These are phyloP conservation scores for Starmerella bacillaris DNA, from an alignment of 805 yeast species.

Conservation along the genomic window DNA sequence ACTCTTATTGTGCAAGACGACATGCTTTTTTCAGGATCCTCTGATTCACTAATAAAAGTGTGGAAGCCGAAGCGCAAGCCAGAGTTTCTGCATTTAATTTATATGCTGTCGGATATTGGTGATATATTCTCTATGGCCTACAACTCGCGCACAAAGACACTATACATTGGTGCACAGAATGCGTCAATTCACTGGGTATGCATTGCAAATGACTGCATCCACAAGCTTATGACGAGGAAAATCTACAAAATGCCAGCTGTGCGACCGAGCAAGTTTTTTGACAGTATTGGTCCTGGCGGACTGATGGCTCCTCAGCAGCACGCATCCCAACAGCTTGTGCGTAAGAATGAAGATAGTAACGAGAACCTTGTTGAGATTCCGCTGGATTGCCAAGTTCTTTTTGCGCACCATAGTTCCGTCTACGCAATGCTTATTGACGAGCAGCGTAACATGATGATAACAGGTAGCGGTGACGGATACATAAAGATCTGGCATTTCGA, in stretches of 20 bases:
- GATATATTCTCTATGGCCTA: constrained; percentile 76
- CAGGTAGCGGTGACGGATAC: constrained; percentile 85
- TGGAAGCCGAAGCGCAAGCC: constrained; percentile 33
- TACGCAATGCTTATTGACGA: constrained; percentile 36
- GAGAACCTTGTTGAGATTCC: constrained; percentile 34
- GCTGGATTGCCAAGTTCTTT: constrained; percentile 43
- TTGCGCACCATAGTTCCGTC: constrained; percentile 85
- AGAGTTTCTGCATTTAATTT: constrained; percentile 44
- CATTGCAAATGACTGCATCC: constrained; percentile 18
- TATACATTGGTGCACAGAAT: constrained; percentile 81
- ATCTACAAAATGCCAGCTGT: constrained; percentile 29
- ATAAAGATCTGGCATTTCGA: constrained; percentile 60
- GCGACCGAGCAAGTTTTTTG: constrained; percentile 66
- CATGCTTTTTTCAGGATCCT: constrained; percentile 71
- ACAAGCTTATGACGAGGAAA: constrained; percentile 5
- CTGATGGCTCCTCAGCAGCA: constrained; percentile 23
- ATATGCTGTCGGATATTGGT: constrained; percentile 75
- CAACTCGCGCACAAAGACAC: constrained; percentile 37
- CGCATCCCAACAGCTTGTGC: constrained; percentile 9
- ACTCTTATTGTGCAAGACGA: constrained; percentile 31
- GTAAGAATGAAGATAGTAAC: constrained; percentile 3
- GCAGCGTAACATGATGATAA: constrained; percentile 26
- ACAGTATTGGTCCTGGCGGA: constrained; percentile 75
- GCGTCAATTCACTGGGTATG: constrained; percentile 69
- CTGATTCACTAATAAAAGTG: constrained; percentile 73